Base-by-base conservation (phyloP, 257 asterid genomes). In the Gentiana straminea region DNA sequence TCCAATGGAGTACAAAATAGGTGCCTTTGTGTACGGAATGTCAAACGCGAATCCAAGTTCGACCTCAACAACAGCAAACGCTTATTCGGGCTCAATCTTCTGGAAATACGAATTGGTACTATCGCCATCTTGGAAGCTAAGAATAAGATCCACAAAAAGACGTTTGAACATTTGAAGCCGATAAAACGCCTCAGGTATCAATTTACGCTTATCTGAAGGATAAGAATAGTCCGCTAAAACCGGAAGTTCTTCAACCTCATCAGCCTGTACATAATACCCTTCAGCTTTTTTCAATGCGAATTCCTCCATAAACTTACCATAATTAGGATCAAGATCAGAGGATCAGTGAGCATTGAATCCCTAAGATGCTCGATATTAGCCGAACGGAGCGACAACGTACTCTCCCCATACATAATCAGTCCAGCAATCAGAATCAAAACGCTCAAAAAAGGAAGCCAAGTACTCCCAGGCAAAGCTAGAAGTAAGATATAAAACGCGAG, bases 251-350 rank as follows among this genome's bases (percentile, higher is more conserved):
- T 49, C 64, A 45, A 69, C 78, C 66, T 64, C 78, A 38, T 55
- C 69, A 2, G 75, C 75, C 13, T 10, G 43, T 5, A 80, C 84
- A 47, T 33, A 3, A 34, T 55, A 72, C 7, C 87, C 84, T 62
- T 72, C 75, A 2, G 60, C 64, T 61, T 72, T 65, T 73, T 77
- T 77, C 68, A 70, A n/a, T n/a, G 75, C 66, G 62, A 35, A 75
- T 35, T 72, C 80, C 47, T 64, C 75, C 81, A 71, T 71, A 66
- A 80, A 72, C 43, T 74, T 74, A 57, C 81, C 74, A 50, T 77
- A 80, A 64, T 69, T 63, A 37, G 79, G 83, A 15, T 83, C 86
- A 15, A 81, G 77, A 47, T 80, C 77, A n/a, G n/a, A 60, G 84
- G 77, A 52, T 64, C 50, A 0, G 79, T 61, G 43, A 76, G 73